Evolutionary conservation across 352 stramenopile genomes (phyloP), one percentile per base, ranked within the genome.

Genomic region (Ophiocytium majus): DNA sequence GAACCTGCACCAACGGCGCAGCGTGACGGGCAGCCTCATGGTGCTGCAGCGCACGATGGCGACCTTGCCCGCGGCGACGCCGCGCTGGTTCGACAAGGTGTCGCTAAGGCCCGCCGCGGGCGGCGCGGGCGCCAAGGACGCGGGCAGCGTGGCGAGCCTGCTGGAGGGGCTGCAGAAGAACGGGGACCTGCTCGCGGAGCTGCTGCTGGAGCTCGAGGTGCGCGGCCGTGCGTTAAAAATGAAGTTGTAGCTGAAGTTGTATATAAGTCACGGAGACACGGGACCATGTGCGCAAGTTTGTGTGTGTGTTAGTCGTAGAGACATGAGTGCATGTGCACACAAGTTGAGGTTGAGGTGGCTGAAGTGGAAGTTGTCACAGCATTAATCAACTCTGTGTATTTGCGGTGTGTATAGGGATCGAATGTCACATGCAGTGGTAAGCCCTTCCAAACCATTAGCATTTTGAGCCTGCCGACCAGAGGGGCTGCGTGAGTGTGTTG

Each of bases 11-110:
- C 37, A 49, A 35, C 36, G 78, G 71, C 35, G 84, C 9, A 88
- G 84, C 78, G 84, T 88, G 32, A 50, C 84, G 37, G 63, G 64
- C 0, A 88, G 84, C 84, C 81, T 88, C 31, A 83, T 85, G 80
- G 80, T 88, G 33, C 80, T 88, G 35, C 50, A 83, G 32, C 71
- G 81, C 14, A 63, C 76, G n/a, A 86, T 88, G 64, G 75, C 64
- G n/a, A 88, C 80, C 0, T 63, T 84, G 31, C 76, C 81, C 19
- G 79, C 79, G 17, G 33, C 76, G 57, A 50, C 79, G 50, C 49
- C 74, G 76, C 66, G 66, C 32, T 88, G 84, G 84, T 88, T 88
- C 33, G 79, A 80, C 50, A 82, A 82, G 76, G 14, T 66, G 37
- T 19, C 43, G 19, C 32, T 83, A 1, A 5, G 57, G 0, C 28